Base-by-base conservation (phyloP, 2,329 filamentous ascomycete species). In the Aspergillus texensis region DNA sequence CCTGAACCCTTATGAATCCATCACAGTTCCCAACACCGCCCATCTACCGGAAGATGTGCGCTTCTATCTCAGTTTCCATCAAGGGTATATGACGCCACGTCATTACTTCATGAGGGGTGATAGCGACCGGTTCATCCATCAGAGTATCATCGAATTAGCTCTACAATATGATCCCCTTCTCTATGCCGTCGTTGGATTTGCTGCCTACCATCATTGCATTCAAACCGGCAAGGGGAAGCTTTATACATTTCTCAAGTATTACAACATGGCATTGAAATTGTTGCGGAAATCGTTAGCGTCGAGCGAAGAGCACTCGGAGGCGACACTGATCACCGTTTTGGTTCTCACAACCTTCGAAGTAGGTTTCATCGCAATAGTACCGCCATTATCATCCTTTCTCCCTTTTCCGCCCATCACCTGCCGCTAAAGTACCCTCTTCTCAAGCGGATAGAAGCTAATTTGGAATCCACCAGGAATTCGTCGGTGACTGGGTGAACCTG, bases 331-430 rank as follows among this genome's bases (percentile, higher is more conserved):
- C 64, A 96, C 94, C 0, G 94, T 98, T 24, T 81, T 99, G 48
- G 94, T 98, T 72, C 85, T 98, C 57, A 93, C 94, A 61, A 96
- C 92, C 3, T 95, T 97, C 61, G 95, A 99, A 86, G 93, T 96
- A 83, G 73, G 82, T 67, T 21, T 34, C 12, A 34, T 21, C 55
- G 16, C 19, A 24, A 28, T 28, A 8, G 21, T 28, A 16, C 34
- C 34, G 14, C 14, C 34, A 36, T 36, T 16, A 16, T 16, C 14
- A 36, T 36, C 5, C 34, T 36, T 36, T 16, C 26, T 9, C 26
- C 48, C 26, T 3, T 21, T 19, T 5, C 16, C 34, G 3, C 34
- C 16, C 16, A 9, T 41, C 16, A n/a, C n/a, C 6, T 10, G 39
- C 39, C 16, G 16, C 39, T n/a, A 10, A 19, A 19, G 16, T 4